phyloP scores from a whole-genome alignment of 768 basidiomycete genomes.

The Favolaschia claudopus region DNA sequence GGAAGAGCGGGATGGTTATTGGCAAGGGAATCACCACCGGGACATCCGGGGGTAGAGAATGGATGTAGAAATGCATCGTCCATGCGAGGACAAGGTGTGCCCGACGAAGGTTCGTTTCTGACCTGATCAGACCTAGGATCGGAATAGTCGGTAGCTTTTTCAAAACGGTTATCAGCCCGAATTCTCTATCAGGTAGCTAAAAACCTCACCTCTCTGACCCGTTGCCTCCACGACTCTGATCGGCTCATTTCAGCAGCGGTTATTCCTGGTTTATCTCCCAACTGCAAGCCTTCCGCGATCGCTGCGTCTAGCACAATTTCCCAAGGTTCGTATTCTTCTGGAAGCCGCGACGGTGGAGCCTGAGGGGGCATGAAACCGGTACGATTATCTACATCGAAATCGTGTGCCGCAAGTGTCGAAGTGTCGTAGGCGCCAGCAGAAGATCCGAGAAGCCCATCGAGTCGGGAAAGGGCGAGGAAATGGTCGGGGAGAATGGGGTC shows the following conservation, averaged over 20 bases:
- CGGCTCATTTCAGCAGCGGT: constrained; percentile 42
- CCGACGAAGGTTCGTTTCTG: constrained; percentile 67
- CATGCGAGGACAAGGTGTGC: constrained; percentile 79
- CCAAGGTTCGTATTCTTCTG: constrained; percentile 73
- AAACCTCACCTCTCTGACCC: constrained; percentile 55
- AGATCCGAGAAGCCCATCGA: constrained; percentile 35
- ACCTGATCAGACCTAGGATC: constrained; percentile 52
- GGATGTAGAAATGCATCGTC: constrained; percentile 81
- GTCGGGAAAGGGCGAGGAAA: constrained; percentile 45
- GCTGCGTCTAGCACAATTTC: constrained; percentile 66
- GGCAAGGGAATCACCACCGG: constrained; percentile 72
- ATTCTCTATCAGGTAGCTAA: not conserved
- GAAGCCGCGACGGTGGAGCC: constrained; percentile 71
- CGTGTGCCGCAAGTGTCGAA: constrained; percentile 78
- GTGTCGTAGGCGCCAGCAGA: constrained; percentile 48
- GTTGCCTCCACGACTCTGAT: constrained; percentile 62
- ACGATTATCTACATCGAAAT: constrained; percentile 91
- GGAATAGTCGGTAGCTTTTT: constrained; percentile 62
- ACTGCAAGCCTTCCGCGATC: constrained; percentile 54
- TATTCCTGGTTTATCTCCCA: constrained; percentile 61
- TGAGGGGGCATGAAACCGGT: constrained; percentile 93
- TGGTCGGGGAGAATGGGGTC: constrained; percentile 34
- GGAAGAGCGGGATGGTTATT: constrained; percentile 78
- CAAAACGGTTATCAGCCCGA: not conserved
- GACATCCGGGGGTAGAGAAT: constrained; percentile 59